phyloP scores from a whole-genome alignment of 2,329 filamentous ascomycete genomes.

The Pezicula radicicola region DNA sequence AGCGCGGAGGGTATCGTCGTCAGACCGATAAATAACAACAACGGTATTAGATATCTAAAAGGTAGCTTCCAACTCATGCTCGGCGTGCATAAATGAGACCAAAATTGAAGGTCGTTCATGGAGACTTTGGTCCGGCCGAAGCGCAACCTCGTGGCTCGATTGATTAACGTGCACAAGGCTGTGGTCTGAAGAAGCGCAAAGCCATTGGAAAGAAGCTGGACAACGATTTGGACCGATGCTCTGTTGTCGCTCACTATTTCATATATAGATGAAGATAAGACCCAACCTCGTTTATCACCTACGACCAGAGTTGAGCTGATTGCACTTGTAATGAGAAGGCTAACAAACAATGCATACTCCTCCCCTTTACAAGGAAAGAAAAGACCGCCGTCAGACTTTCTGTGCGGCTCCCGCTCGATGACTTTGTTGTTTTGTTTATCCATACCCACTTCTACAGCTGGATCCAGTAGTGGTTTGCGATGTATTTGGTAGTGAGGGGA shows the following conservation, averaged over 20 bases:
- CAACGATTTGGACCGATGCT: constrained; percentile 5
- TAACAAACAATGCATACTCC: too few species aligned
- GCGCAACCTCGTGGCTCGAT: constrained; percentile 3
- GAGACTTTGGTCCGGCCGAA: neutral
- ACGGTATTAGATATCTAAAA: neutral
- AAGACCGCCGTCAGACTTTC: too few species aligned
- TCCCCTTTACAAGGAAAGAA: too few species aligned
- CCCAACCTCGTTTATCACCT: too few species aligned
- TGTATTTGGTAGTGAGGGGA: too few species aligned
- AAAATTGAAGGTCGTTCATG: constrained; percentile 3
- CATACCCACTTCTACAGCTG: too few species aligned
- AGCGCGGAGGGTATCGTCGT: constrained; percentile 2
- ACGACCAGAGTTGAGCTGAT: too few species aligned
- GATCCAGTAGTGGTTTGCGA: too few species aligned
- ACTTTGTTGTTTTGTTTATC: too few species aligned
- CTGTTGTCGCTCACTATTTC: constrained; percentile 2
- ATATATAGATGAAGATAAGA: neutral
- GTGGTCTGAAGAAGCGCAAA: constrained; percentile 2
- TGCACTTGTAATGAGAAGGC: too few species aligned
- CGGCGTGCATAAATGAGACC: neutral
- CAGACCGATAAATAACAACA: neutral
- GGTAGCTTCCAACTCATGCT: constrained; percentile 4
- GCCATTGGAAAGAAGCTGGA: constrained; percentile 5
- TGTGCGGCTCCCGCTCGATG: too few species aligned
- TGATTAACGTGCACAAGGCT: constrained; percentile 4